Conservation (phyloP, 768 basidiomycete species). For the Termitomyces heimii region DNA sequence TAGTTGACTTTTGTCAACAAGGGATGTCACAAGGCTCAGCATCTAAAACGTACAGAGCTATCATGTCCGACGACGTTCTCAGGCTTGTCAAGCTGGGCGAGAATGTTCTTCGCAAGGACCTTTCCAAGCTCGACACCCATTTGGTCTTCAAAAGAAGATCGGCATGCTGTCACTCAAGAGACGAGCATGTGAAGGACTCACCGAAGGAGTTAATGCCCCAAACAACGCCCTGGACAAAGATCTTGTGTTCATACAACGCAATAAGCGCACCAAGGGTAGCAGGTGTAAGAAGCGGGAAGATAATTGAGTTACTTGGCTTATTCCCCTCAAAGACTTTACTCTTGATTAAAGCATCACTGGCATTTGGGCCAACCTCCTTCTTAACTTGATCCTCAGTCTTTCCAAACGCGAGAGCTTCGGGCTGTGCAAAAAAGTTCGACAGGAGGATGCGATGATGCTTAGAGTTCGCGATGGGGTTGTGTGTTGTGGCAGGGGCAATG, state of each 20-base stretch:
- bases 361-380: slow-evolving; percentile 58
- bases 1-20: not conserved
- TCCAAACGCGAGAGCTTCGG: slow-evolving; percentile 95
- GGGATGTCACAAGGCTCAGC: not conserved
- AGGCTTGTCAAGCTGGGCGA: slow-evolving; percentile 78
- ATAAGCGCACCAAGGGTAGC: slow-evolving; percentile 85
- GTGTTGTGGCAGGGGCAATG: slow-evolving; percentile 82
- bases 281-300: slow-evolving; percentile 92
- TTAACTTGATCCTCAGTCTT: slow-evolving; percentile 89
- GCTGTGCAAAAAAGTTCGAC: slow-evolving; percentile 97
- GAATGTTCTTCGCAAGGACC: slow-evolving; percentile 93
- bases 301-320: slow-evolving; percentile 91
- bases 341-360: slow-evolving; percentile 85
- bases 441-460: slow-evolving; percentile 97
- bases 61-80: slow-evolving; percentile 85
- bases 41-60: slow-evolving; percentile 48
- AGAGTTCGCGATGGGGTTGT: slow-evolving; percentile 81
- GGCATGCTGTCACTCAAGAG: not conserved
- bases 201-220: slow-evolving; percentile 99
- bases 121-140: slow-evolving; percentile 99
- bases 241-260: slow-evolving; percentile 96
- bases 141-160: slow-evolving; percentile 56
- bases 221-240: slow-evolving; percentile 93
- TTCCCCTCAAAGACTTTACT: slow-evolving; percentile 98
- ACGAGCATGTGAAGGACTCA: slow-evolving; percentile 26